A percentile compares a stretch with the other conserved stretches of the same genome.
Conservation (phyloP, 306 rosid species). For the Glycyrrhiza uralensis region DNA sequence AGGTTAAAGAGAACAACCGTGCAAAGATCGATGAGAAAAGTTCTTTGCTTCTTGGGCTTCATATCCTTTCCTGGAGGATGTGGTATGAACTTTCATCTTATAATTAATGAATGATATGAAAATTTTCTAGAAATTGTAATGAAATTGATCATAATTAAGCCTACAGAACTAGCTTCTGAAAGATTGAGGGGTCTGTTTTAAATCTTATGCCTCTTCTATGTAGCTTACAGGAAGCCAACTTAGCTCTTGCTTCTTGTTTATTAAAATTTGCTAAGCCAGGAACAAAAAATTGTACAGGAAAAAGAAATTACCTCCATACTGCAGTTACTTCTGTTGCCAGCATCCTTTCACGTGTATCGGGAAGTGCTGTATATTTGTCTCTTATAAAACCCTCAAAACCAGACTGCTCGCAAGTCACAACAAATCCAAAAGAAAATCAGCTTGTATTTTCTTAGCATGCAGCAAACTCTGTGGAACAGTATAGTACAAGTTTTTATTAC, state of each 20-base stretch:
- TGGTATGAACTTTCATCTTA: background rate
- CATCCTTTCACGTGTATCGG: slow-evolving; percentile 86
- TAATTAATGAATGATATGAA: background rate
- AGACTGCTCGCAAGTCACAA: slow-evolving; percentile 54
- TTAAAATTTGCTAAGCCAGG: background rate
- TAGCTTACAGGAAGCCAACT: background rate
- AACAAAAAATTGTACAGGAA: background rate
- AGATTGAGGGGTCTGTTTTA: background rate
- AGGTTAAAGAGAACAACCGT: slow-evolving; percentile 3
- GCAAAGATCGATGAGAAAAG: background rate
- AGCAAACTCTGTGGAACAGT: background rate
- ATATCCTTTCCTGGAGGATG: background rate
- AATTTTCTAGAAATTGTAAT: background rate
- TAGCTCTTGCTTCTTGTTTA: background rate
- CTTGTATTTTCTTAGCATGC: background rate
- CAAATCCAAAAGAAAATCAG: slow-evolving; percentile 1
- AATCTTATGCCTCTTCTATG: background rate
- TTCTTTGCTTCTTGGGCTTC: background rate
- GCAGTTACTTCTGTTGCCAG: slow-evolving; percentile 89
- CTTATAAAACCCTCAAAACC: slow-evolving; percentile 85
- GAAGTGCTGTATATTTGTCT: slow-evolving; percentile 86
- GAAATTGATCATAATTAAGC: background rate
- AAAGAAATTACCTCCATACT: slow-evolving; percentile 61
- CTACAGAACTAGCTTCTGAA: background rate
- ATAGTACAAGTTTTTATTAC: no score